Conservation (phyloP, 345 rosid species). For the Hevea brasiliensis region DNA sequence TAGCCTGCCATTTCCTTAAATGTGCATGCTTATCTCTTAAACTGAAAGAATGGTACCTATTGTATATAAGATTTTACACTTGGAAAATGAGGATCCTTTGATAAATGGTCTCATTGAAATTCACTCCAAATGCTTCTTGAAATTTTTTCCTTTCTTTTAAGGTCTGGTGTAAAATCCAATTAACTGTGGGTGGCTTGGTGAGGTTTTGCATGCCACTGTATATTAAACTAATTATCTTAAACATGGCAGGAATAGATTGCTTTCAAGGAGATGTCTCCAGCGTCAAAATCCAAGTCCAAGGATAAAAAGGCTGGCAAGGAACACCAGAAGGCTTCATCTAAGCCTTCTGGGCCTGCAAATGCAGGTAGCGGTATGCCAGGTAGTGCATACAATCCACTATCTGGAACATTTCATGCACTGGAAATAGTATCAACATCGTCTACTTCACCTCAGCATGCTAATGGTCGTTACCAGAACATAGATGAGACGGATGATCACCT, state of each 20-base stretch:
- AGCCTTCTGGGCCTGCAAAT: conserved; percentile 52
- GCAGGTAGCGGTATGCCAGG: conserved; percentile 51
- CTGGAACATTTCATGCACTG: conserved; percentile 72
- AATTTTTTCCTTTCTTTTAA: no score
- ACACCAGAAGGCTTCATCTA: conserved; percentile 53
- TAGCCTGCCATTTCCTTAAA: no score
- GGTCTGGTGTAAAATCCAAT: no score
- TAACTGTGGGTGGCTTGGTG: no score
- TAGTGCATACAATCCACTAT: conserved; percentile 76
- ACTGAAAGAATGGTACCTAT: no score
- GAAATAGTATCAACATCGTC: conserved; percentile 51
- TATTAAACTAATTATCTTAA: conserved; percentile 5
- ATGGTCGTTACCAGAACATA: conserved; percentile 67
- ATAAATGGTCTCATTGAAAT: no score
- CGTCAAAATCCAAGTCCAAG: conserved; percentile 66
- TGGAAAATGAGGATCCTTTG: no score
- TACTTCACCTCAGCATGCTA: conserved; percentile 47
- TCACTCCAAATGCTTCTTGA: no score
- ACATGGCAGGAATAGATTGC: conserved; percentile 30
- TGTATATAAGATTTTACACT: no score
- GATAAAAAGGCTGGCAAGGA: conserved; percentile 75
- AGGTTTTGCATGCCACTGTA: no score
- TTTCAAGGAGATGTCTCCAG: conserved; percentile 57
- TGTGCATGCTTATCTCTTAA: no score
- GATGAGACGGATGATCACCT: conserved; percentile 69